Evolutionary conservation across 768 basidiomycete genomes (phyloP).

Genomic region (Boletus insuetus): DNA sequence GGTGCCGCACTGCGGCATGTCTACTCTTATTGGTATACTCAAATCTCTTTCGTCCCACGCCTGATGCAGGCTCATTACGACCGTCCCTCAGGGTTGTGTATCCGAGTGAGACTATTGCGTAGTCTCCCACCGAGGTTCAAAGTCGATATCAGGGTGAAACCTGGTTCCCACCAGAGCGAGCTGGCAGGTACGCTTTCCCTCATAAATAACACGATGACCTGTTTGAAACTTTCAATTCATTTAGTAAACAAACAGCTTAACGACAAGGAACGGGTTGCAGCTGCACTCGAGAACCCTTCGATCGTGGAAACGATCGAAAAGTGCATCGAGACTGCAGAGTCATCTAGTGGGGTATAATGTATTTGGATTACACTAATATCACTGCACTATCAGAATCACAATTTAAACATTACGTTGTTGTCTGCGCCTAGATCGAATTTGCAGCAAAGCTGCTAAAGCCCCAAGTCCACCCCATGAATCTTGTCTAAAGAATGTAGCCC

Average conservation of each 20-base stretch:
- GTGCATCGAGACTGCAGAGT: slow-evolving; percentile 47
- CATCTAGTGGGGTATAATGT: background rate
- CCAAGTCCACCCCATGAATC: too few species aligned
- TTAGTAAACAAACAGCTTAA: slow-evolving; percentile 98
- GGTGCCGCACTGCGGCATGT: slow-evolving; percentile 97
- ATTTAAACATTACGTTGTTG: background rate
- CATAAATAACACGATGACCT: background rate
- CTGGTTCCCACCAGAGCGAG: slow-evolving; percentile 96
- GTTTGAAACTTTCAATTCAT: background rate
- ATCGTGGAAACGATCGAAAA: slow-evolving; percentile 87
- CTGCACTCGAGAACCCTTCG: slow-evolving; percentile 89
- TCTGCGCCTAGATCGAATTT: background rate
- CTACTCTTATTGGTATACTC: slow-evolving; percentile 80
- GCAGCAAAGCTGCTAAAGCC: background rate
- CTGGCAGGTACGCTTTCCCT: slow-evolving; percentile 59
- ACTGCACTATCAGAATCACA: background rate
- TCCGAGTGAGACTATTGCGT: slow-evolving; percentile 86
- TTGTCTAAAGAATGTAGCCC: too few species aligned
- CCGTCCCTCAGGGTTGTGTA: slow-evolving; percentile 64
- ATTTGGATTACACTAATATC: background rate
- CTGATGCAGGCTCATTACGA: background rate
- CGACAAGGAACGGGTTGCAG: slow-evolving; percentile 97
- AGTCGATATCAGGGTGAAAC: slow-evolving; percentile 88
- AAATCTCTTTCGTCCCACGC: background rate
- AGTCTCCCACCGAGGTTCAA: slow-evolving; percentile 92